Conservation (phyloP, 768 basidiomycete species). For the Leccinum rimulosum region DNA sequence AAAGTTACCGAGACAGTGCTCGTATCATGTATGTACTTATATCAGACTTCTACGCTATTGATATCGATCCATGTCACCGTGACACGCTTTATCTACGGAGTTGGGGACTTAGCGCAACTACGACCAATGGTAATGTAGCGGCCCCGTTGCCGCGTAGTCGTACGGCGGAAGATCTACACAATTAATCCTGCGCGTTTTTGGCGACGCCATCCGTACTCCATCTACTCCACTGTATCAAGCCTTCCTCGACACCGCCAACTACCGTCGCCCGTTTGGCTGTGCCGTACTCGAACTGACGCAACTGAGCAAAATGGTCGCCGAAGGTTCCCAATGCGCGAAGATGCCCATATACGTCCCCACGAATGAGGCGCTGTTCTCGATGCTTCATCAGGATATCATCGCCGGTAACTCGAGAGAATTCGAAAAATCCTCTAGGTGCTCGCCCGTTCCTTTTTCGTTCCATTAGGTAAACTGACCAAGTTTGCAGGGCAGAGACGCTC, state of each 20-base stretch:
- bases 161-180: no score
- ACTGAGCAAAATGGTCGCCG: constrained; percentile 62
- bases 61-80: no score
- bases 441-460: constrained; percentile 2
- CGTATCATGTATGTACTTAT: no score
- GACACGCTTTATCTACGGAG: no score
- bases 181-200: neutral
- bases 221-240: constrained; percentile 26
- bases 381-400: constrained; percentile 94
- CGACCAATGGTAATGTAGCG: no score
- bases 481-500: constrained; percentile 75
- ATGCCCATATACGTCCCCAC: constrained; percentile 87
- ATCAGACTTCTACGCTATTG: no score
- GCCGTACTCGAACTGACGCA: constrained; percentile 87
- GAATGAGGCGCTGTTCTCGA: constrained; percentile 85
- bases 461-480: constrained; percentile 2
- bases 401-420: constrained; percentile 73
- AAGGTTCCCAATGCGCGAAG: constrained; percentile 62
- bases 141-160: no score
- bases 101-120: no score
- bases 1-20: no score
- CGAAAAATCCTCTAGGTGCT: constrained; percentile 78
- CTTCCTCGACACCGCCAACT: constrained; percentile 43
- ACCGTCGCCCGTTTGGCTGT: constrained; percentile 92
- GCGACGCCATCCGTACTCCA: constrained; percentile 26